These are phyloP conservation scores for Kwoniella shandongensis DNA, from an alignment of 768 basidiomycete species.

Conservation along the genomic window DNA sequence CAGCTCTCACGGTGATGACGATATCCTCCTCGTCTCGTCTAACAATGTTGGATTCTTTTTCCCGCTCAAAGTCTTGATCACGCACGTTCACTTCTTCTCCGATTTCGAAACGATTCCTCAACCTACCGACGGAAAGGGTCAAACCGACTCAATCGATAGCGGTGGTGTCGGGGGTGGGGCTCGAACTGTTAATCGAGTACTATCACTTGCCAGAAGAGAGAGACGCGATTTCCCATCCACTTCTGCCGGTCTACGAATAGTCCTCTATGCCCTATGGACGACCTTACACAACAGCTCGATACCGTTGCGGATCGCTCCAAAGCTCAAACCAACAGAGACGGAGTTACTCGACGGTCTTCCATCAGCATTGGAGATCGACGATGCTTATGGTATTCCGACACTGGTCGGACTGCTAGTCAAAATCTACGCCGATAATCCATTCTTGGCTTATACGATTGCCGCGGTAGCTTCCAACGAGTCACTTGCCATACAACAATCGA, in stretches of 20 bases:
- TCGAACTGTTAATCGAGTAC: no score
- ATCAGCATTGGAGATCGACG: neutral
- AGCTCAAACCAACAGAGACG: no score
- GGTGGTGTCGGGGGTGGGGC: no score
- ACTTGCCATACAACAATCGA: neutral
- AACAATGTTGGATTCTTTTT: neutral
- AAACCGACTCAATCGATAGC: neutral
- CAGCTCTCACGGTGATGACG: neutral
- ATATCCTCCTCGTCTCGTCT: neutral
- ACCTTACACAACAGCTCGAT: neutral
- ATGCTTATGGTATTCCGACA: neutral
- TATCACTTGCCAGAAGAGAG: no score
- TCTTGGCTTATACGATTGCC: neutral
- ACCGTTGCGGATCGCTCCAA: no score
- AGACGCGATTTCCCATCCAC: neutral
- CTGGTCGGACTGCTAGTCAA: neutral
- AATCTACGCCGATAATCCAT: neutral
- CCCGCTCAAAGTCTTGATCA: neutral
- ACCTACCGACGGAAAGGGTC: neutral
- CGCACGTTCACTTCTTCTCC: neutral
- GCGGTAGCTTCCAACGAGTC: neutral
- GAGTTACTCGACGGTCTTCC: neutral
- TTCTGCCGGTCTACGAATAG: neutral
- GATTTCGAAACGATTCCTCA: neutral
- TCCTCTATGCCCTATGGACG: neutral